Percentiles rank a stretch among this genome's conserved stretches.
Evolutionary conservation across 2,329 filamentous ascomycete species (phyloP).

Genomic region (Daldinia sp.): DNA sequence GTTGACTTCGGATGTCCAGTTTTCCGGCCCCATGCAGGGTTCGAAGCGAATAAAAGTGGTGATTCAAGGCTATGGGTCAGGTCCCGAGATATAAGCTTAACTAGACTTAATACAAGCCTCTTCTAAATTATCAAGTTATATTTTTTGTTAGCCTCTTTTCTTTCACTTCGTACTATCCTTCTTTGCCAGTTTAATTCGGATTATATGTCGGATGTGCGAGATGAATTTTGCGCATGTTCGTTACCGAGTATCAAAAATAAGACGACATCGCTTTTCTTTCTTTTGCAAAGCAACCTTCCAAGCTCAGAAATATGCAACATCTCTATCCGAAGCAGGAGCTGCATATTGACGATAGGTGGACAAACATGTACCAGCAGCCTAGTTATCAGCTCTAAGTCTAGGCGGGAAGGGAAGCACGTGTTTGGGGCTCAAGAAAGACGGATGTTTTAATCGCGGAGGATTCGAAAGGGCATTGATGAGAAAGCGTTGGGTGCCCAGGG

Average conservation of each 20-base stretch:
- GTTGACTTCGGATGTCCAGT: slow-evolving; percentile 21
- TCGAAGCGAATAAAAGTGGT: slow-evolving; percentile 6
- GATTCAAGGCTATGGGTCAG: slow-evolving; percentile 10
- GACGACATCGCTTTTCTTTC: not conserved
- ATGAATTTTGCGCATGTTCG: not conserved
- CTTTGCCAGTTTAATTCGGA: too few species aligned
- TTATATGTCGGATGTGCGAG: not conserved
- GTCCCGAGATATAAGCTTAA: slow-evolving; percentile 27
- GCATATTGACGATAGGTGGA: not conserved
- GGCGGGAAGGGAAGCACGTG: slow-evolving; percentile 19
- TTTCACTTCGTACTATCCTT: not conserved
- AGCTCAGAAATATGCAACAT: not conserved
- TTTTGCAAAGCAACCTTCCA: not conserved
- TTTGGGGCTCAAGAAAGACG: slow-evolving; percentile 3
- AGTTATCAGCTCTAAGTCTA: slow-evolving; percentile 7
- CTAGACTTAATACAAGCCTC: slow-evolving; percentile 18
- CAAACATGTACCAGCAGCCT: not conserved
- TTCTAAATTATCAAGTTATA: too few species aligned
- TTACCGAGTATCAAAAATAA: too few species aligned
- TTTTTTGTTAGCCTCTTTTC: not conserved
- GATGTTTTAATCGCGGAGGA: not conserved
- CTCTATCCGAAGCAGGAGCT: not conserved
- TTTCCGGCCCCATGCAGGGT: slow-evolving; percentile 21
- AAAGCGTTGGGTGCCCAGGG: slow-evolving; percentile 9
- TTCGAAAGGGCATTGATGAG: not conserved